Conservation (phyloP, 768 basidiomycete genomes). For the Panaeolus papilionaceus region DNA sequence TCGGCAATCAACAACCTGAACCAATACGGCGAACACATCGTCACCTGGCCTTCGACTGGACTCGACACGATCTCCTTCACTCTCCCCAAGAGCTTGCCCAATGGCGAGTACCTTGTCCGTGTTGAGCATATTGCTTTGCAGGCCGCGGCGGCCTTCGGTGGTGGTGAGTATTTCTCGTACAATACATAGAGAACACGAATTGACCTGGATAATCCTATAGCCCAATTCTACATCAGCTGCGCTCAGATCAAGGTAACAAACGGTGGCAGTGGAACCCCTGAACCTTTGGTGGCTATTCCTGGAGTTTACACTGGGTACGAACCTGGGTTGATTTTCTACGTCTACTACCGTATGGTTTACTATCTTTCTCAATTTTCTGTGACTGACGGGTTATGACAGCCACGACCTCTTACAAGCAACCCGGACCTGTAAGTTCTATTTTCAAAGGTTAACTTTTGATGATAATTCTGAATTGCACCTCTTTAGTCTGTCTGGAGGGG, state of each 20-base stretch:
- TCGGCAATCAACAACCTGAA: conserved; percentile 15
- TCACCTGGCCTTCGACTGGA: conserved; percentile 9
- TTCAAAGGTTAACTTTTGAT: too few species aligned
- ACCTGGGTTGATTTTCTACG: background rate
- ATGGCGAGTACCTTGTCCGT: conserved; percentile 28
- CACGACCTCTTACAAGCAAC: background rate
- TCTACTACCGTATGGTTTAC: conserved; percentile 11
- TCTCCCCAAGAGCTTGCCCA: conserved; percentile 29
- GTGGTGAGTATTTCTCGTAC: conserved; percentile 25
- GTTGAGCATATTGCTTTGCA: conserved; percentile 30
- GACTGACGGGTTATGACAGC: background rate
- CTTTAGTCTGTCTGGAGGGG: conserved; percentile 6
- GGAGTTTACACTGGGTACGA: conserved; percentile 20
- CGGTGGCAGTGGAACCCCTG: conserved; percentile 20
- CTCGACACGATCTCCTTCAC: conserved; percentile 19
- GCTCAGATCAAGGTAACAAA: conserved; percentile 27
- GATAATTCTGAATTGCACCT: background rate
- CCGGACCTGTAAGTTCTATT: background rate
- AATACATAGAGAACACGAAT: conserved; percentile 19
- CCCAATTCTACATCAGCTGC: conserved; percentile 30
- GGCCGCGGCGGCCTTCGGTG: conserved; percentile 28
- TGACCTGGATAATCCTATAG: conserved; percentile 2
- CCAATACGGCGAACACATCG: conserved; percentile 35
- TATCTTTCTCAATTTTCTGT: background rate
- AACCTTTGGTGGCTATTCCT: conserved; percentile 18